Conservation (phyloP, 2,329 filamentous ascomycete species). For the Botrytis sinoallii region DNA sequence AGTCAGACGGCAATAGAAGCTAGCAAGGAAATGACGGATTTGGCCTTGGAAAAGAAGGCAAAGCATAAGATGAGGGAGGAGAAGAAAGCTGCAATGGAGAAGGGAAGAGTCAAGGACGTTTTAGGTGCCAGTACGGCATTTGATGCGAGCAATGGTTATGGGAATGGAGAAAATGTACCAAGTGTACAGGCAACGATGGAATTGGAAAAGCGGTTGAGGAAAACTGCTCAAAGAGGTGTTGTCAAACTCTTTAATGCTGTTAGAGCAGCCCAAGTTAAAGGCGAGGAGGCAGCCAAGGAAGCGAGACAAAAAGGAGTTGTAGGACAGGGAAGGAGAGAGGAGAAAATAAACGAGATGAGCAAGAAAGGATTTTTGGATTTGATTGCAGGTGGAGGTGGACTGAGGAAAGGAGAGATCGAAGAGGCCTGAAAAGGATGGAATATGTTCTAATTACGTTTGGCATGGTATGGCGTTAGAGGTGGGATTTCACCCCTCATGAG, state of each 20-base stretch:
- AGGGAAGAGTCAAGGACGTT: slow-evolving; percentile 85
- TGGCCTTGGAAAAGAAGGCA: slow-evolving; percentile 78
- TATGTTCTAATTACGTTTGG: slow-evolving; percentile 14
- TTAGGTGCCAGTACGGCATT: slow-evolving; percentile 57
- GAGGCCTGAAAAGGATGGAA: slow-evolving; percentile 28
- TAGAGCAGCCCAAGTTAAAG: slow-evolving; percentile 85
- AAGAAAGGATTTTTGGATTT: slow-evolving; percentile 94
- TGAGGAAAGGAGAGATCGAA: slow-evolving; percentile 56
- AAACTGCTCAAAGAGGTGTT: slow-evolving; percentile 89
- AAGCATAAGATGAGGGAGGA: slow-evolving; percentile 75
- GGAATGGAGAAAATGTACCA: slow-evolving; percentile 39
- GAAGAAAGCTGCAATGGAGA: slow-evolving; percentile 75
- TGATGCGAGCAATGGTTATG: slow-evolving; percentile 46
- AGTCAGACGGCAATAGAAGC: slow-evolving; percentile 71
- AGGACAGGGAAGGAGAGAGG: slow-evolving; percentile 75
- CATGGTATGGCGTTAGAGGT: slow-evolving; percentile 29
- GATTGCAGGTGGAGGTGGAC: slow-evolving; percentile 63
- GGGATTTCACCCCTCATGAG: slow-evolving; percentile 24
- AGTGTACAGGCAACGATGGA: slow-evolving; percentile 58
- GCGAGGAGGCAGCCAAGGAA: slow-evolving; percentile 69
- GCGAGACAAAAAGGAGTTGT: slow-evolving; percentile 70
- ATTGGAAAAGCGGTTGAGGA: slow-evolving; percentile 75
- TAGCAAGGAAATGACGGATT: slow-evolving; percentile 69
- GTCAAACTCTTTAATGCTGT: slow-evolving; percentile 97
- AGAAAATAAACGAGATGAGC: slow-evolving; percentile 91